Base-by-base conservation (phyloP, 192 early-diverging fungal species). In the Coemansia sp. region DNA sequence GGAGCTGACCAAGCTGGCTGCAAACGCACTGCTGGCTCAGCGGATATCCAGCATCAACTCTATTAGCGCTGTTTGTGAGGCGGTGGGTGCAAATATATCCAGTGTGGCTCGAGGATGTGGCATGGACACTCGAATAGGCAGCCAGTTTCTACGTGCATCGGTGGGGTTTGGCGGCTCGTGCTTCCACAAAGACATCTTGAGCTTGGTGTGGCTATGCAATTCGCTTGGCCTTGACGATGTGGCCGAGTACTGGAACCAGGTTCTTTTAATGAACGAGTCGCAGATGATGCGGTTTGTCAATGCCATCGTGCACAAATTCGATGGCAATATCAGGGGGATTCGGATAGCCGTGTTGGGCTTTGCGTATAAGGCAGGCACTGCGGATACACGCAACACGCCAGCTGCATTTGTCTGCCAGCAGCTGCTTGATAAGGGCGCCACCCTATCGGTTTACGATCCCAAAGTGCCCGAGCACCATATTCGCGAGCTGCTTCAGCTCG, bases 101-200 rank as follows among this genome's bases (percentile, higher is more conserved):
- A 89, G 94, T 62, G 92, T 97, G 8, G 85, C 93, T 3, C 92
- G 87, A 66, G 94, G 90, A 11, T 93, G 91, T 65, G 92, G 93
- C 47, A 60, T 85, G 30, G 94, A 97, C 63, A 64, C 81, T 30
- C 84, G 94, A 41, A 90, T 97, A 39, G 94, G 94, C 40, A 78
- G 87, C 53, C 87, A 90, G 78, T 97, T 93, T 71, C 76, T 97
- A 55, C 90, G 90, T 62, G 88, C 94, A 8, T 89, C 87, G 2
- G 87, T 97, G 30, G 94, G 94, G 34, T 97, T 97, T 65, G 94
- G 94, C 62, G 94, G 94, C 16, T 88, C 87, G 36, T 97, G 94
- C 72, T 94, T 97, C 79, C 90, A 93, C 72, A 97, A 97, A 68
- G 94, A 97, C 67, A 87, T 97, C 43, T 76, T 88, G 42, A 93